Evolutionary conservation across 176 grass and related monocot species (phyloP).

Genomic region (Areca catechu): DNA sequence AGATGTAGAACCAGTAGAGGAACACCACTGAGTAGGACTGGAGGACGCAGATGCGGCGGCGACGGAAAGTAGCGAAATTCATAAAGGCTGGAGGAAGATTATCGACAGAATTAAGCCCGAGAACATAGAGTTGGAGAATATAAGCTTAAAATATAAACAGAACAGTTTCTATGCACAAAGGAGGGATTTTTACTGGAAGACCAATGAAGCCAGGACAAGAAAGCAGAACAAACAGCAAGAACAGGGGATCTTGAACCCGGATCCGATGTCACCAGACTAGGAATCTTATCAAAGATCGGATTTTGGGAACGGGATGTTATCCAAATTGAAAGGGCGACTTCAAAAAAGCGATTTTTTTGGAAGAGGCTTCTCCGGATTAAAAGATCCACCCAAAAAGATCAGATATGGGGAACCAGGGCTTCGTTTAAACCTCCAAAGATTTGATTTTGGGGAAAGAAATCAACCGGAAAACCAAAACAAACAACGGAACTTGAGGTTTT

Average conservation of each 20-base stretch:
- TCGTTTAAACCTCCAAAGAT: background rate
- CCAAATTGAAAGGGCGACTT: background rate
- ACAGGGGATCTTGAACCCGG: too few relatives aligned
- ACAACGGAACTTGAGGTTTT: too few relatives aligned
- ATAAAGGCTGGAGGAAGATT: background rate
- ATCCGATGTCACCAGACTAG: too few relatives aligned
- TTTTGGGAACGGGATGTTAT: conserved; percentile 6
- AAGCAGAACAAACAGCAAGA: too few relatives aligned
- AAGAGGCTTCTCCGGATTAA: background rate
- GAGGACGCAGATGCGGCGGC: conserved; percentile 22
- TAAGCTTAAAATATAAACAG: too few relatives aligned
- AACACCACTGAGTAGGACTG: conserved; percentile 14
- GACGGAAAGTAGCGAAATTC: conserved; percentile 1
- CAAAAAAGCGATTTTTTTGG: too few relatives aligned
- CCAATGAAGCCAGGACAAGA: too few relatives aligned
- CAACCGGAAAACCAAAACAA: background rate
- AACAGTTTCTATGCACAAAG: background rate
- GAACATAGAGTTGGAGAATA: background rate
- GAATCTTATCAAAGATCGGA: conserved; percentile 1
- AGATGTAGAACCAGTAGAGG: conserved; percentile 13
- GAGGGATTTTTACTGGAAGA: background rate
- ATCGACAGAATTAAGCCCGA: background rate
- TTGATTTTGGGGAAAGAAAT: conserved; percentile 12
- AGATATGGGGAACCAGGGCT: conserved; percentile 5
- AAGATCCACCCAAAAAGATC: conserved; percentile 1